phyloP scores from a whole-genome alignment of 805 yeast genomes.

The Schwanniomyces polymorphus region DNA sequence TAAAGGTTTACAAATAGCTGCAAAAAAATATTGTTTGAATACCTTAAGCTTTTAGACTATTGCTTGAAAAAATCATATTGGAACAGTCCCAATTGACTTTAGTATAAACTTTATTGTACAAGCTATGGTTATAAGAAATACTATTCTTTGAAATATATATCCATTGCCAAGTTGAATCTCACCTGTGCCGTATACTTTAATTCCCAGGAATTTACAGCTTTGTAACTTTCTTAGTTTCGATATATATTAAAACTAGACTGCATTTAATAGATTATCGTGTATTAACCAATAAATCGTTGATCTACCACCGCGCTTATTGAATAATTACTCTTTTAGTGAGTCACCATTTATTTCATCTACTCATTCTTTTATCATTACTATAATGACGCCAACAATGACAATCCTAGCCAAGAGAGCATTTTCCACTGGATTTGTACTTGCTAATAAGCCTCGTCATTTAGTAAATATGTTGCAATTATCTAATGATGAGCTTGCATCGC shows the following conservation, averaged over 20 bases:
- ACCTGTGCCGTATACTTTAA: no score
- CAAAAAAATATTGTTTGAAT: no score
- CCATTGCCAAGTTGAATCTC: no score
- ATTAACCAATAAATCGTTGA: slow-evolving; percentile 1
- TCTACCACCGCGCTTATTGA: slow-evolving; percentile 11
- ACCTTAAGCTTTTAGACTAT: no score
- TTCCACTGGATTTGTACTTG: slow-evolving; percentile 6
- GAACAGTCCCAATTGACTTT: no score
- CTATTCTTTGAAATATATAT: no score
- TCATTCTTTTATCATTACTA: slow-evolving; percentile 4
- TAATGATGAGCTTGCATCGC: slow-evolving; percentile 64
- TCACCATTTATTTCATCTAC: slow-evolving; percentile 1
- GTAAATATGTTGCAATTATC: slow-evolving; percentile 79
- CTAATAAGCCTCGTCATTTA: slow-evolving; percentile 62
- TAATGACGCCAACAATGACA: slow-evolving; percentile 9
- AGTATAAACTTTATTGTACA: no score
- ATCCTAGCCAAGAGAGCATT: slow-evolving; percentile 9
- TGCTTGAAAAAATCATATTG: no score
- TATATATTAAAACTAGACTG: background rate
- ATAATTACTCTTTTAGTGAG: slow-evolving; percentile 10
- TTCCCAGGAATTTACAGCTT: no score
- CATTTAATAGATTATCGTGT: background rate
- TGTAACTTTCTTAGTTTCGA: no score
- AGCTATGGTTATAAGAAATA: no score
- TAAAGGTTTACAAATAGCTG: no score